Conservation (phyloP, 2,329 filamentous ascomycete species). For the Fusarium metavorans region DNA sequence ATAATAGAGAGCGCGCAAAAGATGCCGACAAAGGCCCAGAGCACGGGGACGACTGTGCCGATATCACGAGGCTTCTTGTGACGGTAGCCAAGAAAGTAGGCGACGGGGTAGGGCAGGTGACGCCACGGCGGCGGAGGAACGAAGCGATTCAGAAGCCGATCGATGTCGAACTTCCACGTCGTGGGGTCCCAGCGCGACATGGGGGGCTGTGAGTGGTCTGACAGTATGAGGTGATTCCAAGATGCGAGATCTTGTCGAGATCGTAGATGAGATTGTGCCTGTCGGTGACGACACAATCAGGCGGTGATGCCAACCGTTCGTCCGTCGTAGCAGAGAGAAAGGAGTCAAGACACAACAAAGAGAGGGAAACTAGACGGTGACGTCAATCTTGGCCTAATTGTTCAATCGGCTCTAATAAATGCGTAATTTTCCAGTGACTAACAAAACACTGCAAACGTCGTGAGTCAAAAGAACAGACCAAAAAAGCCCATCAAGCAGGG, state of each 20-base stretch:
- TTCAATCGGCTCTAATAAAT: background rate
- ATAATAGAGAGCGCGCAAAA: constrained; percentile 72
- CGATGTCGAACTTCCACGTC: constrained; percentile 76
- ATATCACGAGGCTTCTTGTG: constrained; percentile 51
- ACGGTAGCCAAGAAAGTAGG: constrained; percentile 77
- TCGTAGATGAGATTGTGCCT: background rate
- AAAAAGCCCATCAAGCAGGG: background rate
- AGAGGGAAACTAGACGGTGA: background rate
- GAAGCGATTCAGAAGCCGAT: constrained; percentile 78
- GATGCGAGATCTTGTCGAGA: constrained; percentile 7
- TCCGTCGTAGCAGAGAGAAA: background rate
- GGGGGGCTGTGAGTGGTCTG: background rate
- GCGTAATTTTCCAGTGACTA: background rate
- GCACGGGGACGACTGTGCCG: constrained; percentile 69
- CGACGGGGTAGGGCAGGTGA: constrained; percentile 72
- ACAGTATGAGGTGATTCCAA: background rate
- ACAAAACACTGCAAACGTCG: background rate
- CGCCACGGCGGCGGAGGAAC: constrained; percentile 75
- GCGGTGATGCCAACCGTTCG: background rate
- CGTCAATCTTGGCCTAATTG: constrained; percentile 8
- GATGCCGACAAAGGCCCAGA: constrained; percentile 75
- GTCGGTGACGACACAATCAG: background rate
- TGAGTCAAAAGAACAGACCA: background rate
- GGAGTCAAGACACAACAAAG: background rate
- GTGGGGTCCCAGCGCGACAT: constrained; percentile 35